Conservation (phyloP, 179 eudicot species). For the Vitellaria paradoxa region DNA sequence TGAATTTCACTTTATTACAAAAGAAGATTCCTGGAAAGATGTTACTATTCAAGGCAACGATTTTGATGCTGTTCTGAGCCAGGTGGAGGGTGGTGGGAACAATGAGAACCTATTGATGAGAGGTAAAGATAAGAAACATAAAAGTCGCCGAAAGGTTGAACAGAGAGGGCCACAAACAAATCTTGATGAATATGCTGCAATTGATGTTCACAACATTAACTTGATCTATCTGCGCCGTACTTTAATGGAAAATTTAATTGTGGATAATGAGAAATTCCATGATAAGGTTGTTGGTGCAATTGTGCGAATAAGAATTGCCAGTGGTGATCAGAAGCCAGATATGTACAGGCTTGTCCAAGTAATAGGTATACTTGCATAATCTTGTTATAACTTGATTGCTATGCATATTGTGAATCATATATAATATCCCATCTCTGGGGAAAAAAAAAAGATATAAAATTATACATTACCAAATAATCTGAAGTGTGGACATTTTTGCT, state of each 20-base stretch:
- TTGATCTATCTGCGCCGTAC: conserved; percentile 68
- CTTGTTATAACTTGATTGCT: neutral
- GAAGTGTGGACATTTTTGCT: conserved; percentile 7
- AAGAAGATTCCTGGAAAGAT: conserved; percentile 36
- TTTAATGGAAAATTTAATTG: conserved; percentile 66
- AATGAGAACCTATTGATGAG: conserved; percentile 27
- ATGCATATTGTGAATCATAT: too few relatives aligned
- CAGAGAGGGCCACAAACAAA: conserved; percentile 51
- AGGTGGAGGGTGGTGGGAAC: conserved; percentile 47
- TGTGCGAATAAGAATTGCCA: conserved; percentile 72
- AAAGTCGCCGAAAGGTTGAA: conserved; percentile 46
- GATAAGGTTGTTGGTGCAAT: conserved; percentile 68
- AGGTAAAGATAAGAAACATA: conserved; percentile 46
- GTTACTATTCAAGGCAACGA: conserved; percentile 22
- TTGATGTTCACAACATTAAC: conserved; percentile 71
- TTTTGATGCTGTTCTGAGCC: conserved; percentile 28
- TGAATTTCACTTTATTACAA: conserved; percentile 58
- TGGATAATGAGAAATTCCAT: conserved; percentile 50
- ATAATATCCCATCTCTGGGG: neutral
- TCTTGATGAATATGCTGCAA: conserved; percentile 81
- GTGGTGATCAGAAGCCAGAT: conserved; percentile 65
- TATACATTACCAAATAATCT: neutral
- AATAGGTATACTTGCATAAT: conserved; percentile 41
- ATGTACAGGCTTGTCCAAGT: conserved; percentile 80
- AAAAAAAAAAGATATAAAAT: neutral